Evolutionary conservation across 2,329 filamentous ascomycete genomes (phyloP), one percentile per base, ranked within the genome.

Genomic region (Fusarium nematophilum): DNA sequence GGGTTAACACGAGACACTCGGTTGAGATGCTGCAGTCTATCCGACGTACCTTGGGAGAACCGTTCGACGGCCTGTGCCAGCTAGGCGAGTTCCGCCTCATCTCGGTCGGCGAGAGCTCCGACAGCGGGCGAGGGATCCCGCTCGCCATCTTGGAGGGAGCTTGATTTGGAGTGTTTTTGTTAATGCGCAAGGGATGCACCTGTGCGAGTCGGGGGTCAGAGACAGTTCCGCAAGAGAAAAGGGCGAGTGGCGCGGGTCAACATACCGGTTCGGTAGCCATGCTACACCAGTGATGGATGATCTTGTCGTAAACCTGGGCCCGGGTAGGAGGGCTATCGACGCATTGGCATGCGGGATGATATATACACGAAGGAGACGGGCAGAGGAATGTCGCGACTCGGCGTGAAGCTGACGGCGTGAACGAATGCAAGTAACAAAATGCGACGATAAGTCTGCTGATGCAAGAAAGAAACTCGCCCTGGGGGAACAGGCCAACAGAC

Each of bases 21-120:
- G 42, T 45, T 52, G 64, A 46, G 18, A 31, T 36, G 23, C 50
- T 40, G 45, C 27, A 26, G 45, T 11, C 47, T 33, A 47, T 27
- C 17, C 17, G 17, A 65, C 75, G 26, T 64, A 77, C 76, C 75
- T 77, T 76, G 39, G 76, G 74, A 29, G 73, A 73, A 18, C 67
- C 69, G 30, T 55, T 66, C 74, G 94, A 90, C 70, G 90, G 93
- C 75, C 93, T 90, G 70, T 90, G 93, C 86, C 90, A 96, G 80
- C 90, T 96, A 47, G 93, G 93, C 44, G 93, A 97, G 80, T 98
- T 98, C 70, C 93, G 86, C 73, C 94, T 87, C 76, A 88, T 89
- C 77, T 93, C 92, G 60, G 90, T 90, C 46, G 91, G 90, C 67
- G 90, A 92, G 72, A 99, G 88, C 80, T 99, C 95, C 59, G 92